Evolutionary conservation across 208 protist genomes (phyloP), one percentile per base, ranked within the genome.

Genomic region (Phytomonas sp.): DNA sequence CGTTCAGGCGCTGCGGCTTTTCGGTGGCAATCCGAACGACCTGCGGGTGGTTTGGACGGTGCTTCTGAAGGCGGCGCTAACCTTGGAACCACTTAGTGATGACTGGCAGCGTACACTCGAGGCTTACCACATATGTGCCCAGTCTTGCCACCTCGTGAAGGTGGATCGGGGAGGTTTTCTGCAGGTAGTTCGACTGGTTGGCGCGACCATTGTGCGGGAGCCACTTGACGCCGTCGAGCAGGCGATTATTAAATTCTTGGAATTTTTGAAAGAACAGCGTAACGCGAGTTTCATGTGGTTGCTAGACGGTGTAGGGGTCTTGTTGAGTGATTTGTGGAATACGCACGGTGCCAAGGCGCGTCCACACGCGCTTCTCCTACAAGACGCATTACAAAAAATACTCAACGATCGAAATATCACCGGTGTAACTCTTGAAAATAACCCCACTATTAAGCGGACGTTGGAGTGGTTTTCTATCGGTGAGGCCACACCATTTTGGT

Each of bases 41-140:
- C 63, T 84, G 37, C 85, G 70, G 7, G 74, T 82, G 31, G 56
- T 90, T 10, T 94, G 88, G 88, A 71, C 83, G 23, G 63, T 89
- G 64, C 80, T 91, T 66, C 72, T 94, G 29, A 94, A 94, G 70
- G 86, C 74, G 26, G 88, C 88, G 2, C 74, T 94, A 60, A 91
- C 79, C 34, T 73, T 89, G 11, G 63, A 69, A 8, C 78, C 82
- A 11, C 32, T 63, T 36, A 63, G 62, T 2, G 70, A 74, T n/a
- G 71, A 75, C 62, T 77, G 79, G 29, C 60, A 34, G 31, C 77
- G 88, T 7, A 63, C 90, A n/a, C 65, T 91, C 33, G 79, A 84
- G 7, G 84, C 85, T 19, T 89, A 94, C 56, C 82, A 84, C 45
- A 59, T 89, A 23, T 87, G 77, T 61, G 80, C 82, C n/a, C 75